These are phyloP conservation scores for Rhinocladiella mackenziei DNA, from an alignment of 2,329 filamentous ascomycete species.

Conservation along the genomic window DNA sequence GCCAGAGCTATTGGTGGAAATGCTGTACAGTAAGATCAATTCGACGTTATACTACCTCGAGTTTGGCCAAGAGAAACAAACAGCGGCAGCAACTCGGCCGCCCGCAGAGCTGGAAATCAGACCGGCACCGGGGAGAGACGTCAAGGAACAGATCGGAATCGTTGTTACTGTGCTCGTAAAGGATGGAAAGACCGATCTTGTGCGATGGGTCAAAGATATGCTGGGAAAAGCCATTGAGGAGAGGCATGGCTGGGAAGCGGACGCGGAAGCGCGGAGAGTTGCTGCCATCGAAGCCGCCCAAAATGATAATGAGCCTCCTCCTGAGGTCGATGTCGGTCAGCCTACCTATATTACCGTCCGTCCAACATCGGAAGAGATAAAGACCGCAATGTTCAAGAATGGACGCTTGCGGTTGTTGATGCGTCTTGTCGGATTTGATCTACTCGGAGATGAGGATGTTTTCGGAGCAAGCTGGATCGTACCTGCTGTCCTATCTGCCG, in stretches of 20 bases:
- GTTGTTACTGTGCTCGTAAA: slow-evolving; percentile 76
- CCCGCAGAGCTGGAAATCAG: slow-evolving; percentile 82
- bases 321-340: slow-evolving; percentile 29
- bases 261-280: slow-evolving; percentile 52
- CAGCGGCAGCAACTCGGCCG: slow-evolving; percentile 60
- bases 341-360: slow-evolving; percentile 32
- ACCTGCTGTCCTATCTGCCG: slow-evolving; percentile 60
- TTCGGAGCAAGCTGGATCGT: slow-evolving; percentile 75
- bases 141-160: slow-evolving; percentile 70
- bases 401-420: slow-evolving; percentile 81
- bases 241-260: slow-evolving; percentile 71
- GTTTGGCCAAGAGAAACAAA: slow-evolving; percentile 81
- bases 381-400: slow-evolving; percentile 78
- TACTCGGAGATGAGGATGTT: slow-evolving; percentile 64
- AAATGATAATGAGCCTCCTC: slow-evolving; percentile 22
- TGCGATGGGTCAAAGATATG: slow-evolving; percentile 77
- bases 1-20: slow-evolving; percentile 79
- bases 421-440: slow-evolving; percentile 67
- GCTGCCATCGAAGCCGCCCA: slow-evolving; percentile 16
- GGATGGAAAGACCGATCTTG: slow-evolving; percentile 67
- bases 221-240: slow-evolving; percentile 66
- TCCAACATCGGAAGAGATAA: slow-evolving; percentile 39
- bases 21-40: slow-evolving; percentile 90
- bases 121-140: slow-evolving; percentile 58
- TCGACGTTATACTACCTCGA: slow-evolving; percentile 82